Evolutionary conservation across 2,329 filamentous ascomycete species (phyloP), one percentile per base, ranked within the genome.

Genomic region (Aspergillus brunneoviolaceus): DNA sequence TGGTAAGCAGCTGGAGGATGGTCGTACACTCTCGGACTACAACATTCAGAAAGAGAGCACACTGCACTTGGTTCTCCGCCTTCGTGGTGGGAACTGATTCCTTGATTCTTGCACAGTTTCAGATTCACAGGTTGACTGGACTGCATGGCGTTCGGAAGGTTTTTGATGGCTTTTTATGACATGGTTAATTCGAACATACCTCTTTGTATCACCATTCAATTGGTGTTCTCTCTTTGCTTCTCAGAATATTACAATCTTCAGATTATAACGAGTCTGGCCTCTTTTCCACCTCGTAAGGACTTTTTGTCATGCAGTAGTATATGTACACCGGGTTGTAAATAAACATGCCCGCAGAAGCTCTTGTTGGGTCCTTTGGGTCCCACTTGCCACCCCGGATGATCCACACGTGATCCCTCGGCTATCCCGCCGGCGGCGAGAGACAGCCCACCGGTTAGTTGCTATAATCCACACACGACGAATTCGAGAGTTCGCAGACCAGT

Each of bases 31-130:
- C 25, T 81, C 79, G 35, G 80, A 82, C 70, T 89, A 82, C 72
- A 82, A 82, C 66, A 82, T 82, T 58, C 80, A 82, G 73, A 85
- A 86, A 81, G 85, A 87, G 79, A 84, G 81, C 57, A 88, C 85
- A 1, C 79, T 88, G 61, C 85, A 88, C 76, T 80, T 88, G 78
- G 85, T 88, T 71, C 67, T 75, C 49, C 72, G 72, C 62, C 72
- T 75, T 25, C 72, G 72, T 64, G 72, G 79, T 80, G 84, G 75
- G 60, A 76, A 78, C 65, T 75, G 69, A 69, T 59, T 59, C 53
- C 54, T 66, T 63, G 62, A 39, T 61, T 69, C 57, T 52, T 45
- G 39, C 14, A 19, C 16, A 45, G 16, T n/a, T 19, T 19, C 39
- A 19, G 39, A 45, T 45, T 45, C 16, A 66, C 67, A 60, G 70